A percentile compares a stretch with the other conserved stretches of the same genome.
Conservation (phyloP, 2,329 filamentous ascomycete genomes). For the Paecilomyces sp. region DNA sequence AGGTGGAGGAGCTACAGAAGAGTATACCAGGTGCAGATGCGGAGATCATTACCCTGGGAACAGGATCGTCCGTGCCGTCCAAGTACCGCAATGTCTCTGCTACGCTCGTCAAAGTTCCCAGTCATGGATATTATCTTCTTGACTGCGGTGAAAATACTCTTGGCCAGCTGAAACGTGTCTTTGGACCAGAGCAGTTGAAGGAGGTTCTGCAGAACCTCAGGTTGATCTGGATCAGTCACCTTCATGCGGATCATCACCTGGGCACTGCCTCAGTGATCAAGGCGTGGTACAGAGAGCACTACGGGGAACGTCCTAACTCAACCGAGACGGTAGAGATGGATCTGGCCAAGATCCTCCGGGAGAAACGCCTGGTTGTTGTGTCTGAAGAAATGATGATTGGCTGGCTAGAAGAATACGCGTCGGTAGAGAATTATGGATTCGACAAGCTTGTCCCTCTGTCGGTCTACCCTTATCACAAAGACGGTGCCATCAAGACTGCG, state of each 20-base stretch:
- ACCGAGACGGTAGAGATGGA: conserved; percentile 31
- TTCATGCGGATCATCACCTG: conserved; percentile 94
- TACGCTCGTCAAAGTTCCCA: conserved; percentile 77
- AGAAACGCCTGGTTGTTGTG: conserved; percentile 54
- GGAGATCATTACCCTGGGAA: conserved; percentile 82
- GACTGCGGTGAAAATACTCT: conserved; percentile 91
- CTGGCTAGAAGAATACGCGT: conserved; percentile 72
- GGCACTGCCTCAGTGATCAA: conserved; percentile 74
- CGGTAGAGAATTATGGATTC: conserved; percentile 70
- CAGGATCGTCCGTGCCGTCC: conserved; percentile 81
- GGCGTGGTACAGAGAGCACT: conserved; percentile 63
- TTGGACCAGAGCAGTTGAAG: conserved; percentile 55
- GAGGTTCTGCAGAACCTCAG: conserved; percentile 72
- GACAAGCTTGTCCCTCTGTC: conserved; percentile 46
- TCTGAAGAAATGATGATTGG: conserved; percentile 64
- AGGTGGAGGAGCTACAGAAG: conserved; percentile 43
- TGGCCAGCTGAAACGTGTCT: conserved; percentile 74
- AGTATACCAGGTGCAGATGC: conserved; percentile 67
- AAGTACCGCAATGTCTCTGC: conserved; percentile 94
- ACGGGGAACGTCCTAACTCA: conserved; percentile 29
- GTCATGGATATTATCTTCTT: conserved; percentile 78
- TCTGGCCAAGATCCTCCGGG: conserved; percentile 28
- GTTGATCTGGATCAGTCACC: conserved; percentile 86
- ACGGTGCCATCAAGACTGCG: conserved; percentile 13
- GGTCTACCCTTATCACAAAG: conserved; percentile 24